phyloP scores from a whole-genome alignment of 164 flowering plant species.

The Warburgia ugandensis region DNA sequence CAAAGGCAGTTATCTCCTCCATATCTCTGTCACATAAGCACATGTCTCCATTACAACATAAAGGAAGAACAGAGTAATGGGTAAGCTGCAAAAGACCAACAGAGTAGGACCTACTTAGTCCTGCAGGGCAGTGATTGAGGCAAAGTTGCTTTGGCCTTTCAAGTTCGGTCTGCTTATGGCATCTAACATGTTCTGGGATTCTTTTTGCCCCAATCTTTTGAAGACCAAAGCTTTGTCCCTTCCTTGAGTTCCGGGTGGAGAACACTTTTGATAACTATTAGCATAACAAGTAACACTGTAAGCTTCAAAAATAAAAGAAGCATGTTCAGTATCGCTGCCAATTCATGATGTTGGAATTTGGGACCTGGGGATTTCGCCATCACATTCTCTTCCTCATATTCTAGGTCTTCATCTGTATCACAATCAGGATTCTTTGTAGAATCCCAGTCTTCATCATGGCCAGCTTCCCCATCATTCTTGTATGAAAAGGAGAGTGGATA shows the following conservation, averaged over 20 bases:
- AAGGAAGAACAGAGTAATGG: neutral
- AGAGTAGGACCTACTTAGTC: conserved; percentile 49
- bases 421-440: conserved; percentile 35
- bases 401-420: conserved; percentile 57
- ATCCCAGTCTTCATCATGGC: conserved; percentile 69
- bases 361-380: conserved; percentile 22
- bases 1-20: conserved; percentile 80
- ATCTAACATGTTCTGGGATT: conserved; percentile 82
- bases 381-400: conserved; percentile 37
- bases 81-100: conserved; percentile 1
- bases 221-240: conserved; percentile 75
- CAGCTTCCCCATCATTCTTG: conserved; percentile 47
- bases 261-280: neutral
- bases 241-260: conserved; percentile 55
- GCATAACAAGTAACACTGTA: neutral
- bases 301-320: conserved; percentile 3
- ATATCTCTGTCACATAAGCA: conserved; percentile 57
- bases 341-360: conserved; percentile 17
- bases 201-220: conserved; percentile 76
- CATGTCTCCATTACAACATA: neutral
- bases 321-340: conserved; percentile 87
- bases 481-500: conserved; percentile 12
- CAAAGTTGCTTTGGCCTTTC: conserved; percentile 84
- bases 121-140: conserved; percentile 91
- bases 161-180: conserved; percentile 75